Percentiles rank a stretch among this genome's conserved stretches.
Evolutionary conservation across 306 rosid species (phyloP).

Genomic region (Rosa persica): DNA sequence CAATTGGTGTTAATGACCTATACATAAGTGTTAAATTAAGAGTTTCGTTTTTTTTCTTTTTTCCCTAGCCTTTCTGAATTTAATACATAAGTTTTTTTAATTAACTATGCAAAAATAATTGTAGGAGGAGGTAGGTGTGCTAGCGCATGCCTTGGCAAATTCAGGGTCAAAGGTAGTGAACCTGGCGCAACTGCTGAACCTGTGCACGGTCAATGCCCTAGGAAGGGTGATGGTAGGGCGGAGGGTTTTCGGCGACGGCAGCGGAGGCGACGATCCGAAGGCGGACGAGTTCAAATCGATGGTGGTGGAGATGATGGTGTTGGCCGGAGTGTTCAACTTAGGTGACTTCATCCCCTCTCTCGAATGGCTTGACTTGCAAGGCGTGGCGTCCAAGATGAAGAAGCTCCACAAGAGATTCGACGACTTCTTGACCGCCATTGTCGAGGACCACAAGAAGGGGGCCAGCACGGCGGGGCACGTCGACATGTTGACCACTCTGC

Average conservation of each 20-base stretch:
- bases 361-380: constrained; percentile 64
- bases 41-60: too few species aligned
- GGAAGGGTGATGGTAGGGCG: constrained; percentile 66
- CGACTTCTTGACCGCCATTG: constrained; percentile 42
- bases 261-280: constrained; percentile 35
- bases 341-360: constrained; percentile 71
- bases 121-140: constrained; percentile 68
- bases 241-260: constrained; percentile 54
- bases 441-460: constrained; percentile 50
- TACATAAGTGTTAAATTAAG: not conserved
- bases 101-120: not conserved
- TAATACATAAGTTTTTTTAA: not conserved
- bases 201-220: constrained; percentile 64
- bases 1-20: not conserved
- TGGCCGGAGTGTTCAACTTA: constrained; percentile 64
- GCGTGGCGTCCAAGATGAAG: constrained; percentile 60
- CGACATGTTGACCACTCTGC: constrained; percentile 51
- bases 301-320: constrained; percentile 67
- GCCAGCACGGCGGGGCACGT: constrained; percentile 28
- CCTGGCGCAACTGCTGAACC: constrained; percentile 53
- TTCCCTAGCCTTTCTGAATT: not conserved
- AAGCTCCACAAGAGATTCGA: constrained; percentile 65
- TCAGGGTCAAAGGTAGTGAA: constrained; percentile 41
- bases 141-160: constrained; percentile 42
- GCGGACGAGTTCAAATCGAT: constrained; percentile 68